Percentiles rank a stretch among this genome's conserved stretches.
Conservation (phyloP, 1,284 basidiomycete species). For the Pseudozyma sp. region DNA sequence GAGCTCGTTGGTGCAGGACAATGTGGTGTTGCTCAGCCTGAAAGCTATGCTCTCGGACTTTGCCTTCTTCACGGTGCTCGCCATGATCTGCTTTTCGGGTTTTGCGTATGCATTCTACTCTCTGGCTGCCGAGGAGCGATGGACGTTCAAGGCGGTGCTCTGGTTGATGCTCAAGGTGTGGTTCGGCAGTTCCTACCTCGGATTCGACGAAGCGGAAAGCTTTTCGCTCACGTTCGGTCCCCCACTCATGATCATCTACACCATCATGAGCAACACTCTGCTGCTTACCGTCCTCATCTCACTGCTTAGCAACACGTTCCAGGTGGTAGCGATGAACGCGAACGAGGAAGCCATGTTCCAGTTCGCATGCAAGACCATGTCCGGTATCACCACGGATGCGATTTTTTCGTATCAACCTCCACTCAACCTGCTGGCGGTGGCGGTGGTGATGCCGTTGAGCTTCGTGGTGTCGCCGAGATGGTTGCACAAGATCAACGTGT, state of each 20-base stretch:
- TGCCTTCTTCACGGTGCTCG: conserved; percentile 80
- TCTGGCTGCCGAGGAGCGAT: conserved; percentile 70
- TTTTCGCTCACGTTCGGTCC: conserved; percentile 89
- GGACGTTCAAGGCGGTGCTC: conserved; percentile 74
- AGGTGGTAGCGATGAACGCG: conserved; percentile 89
- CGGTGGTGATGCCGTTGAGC: conserved; percentile 51
- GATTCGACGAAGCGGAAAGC: conserved; percentile 51
- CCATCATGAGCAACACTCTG: conserved; percentile 76
- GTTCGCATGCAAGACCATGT: conserved; percentile 73
- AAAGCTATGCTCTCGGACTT: conserved; percentile 78
- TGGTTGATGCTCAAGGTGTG: conserved; percentile 92
- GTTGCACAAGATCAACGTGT: conserved; percentile 74
- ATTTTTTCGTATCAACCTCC: conserved; percentile 94
- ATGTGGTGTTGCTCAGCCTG: conserved; percentile 69
- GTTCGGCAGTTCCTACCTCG: conserved; percentile 65
- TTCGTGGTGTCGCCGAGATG: conserved; percentile 53
- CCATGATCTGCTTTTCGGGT: conserved; percentile 76
- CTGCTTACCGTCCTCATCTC: conserved; percentile 77
- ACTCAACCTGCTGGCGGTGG: conserved; percentile 69
- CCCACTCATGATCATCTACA: conserved; percentile 76
- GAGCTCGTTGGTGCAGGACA: conserved; percentile 69
- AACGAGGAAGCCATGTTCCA: conserved; percentile 93
- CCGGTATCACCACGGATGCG: conserved; percentile 84
- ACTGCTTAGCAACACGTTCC: conserved; percentile 91
- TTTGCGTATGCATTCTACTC: conserved; percentile 92